Conservation (phyloP, 495 filamentous ascomycete species). For the Corynascus novoguineensis region DNA sequence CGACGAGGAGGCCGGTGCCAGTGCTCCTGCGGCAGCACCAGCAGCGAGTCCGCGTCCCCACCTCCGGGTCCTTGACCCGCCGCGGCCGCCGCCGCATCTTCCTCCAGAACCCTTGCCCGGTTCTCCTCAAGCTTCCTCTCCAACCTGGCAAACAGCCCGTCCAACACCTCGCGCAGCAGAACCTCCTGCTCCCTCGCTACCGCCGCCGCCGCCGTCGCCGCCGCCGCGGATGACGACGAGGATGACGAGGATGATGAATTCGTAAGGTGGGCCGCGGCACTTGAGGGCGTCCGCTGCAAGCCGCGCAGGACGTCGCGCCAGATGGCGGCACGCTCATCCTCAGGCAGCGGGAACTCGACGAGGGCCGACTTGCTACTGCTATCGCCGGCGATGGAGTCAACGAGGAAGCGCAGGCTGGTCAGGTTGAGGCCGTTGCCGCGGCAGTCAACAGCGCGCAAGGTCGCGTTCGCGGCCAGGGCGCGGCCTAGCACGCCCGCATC, state of each 20-base stretch:
- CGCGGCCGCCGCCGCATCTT: background rate
- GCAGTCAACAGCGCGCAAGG: constrained; percentile 32
- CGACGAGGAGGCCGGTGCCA: background rate
- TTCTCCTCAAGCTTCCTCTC: background rate
- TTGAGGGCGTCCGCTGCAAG: constrained; percentile 9
- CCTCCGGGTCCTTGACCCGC: background rate
- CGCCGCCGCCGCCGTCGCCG: no score
- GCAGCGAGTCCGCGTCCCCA: background rate
- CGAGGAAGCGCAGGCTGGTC: constrained; percentile 30
- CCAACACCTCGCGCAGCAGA: constrained; percentile 2
- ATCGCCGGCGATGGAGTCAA: constrained; percentile 20
- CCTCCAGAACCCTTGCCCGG: background rate
- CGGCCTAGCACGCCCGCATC: constrained; percentile 48
- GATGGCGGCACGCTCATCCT: constrained; percentile 19
- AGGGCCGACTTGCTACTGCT: constrained; percentile 26
- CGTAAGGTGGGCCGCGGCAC: background rate
- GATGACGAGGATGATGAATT: no score
- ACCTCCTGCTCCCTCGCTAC: constrained; percentile 2
- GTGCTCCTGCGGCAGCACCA: no score
- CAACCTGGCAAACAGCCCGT: background rate
- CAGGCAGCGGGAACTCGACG: constrained; percentile 26
- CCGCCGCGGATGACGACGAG: no score
- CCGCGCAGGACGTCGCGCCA: constrained; percentile 24
- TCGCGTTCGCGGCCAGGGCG: constrained; percentile 29
- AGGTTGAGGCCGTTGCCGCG: constrained; percentile 41